These are phyloP conservation scores for Hypoxylon sp. DNA, from an alignment of 2,329 filamentous ascomycete genomes.

Conservation along the genomic window DNA sequence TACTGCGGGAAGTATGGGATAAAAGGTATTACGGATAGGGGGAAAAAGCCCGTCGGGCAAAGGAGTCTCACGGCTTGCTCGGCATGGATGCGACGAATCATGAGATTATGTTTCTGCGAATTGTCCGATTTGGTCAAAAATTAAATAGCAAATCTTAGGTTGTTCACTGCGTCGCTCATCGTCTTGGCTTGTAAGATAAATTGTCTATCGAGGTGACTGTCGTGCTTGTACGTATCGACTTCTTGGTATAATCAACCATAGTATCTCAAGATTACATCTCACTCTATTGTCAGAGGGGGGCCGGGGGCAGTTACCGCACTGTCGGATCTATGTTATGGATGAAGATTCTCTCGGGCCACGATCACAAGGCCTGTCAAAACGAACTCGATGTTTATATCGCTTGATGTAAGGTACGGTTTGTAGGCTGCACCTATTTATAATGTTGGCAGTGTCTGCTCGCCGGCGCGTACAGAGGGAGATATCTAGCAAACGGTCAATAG, in stretches of 20 bases:
- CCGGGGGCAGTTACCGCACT: background rate
- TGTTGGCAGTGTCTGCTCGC: background rate
- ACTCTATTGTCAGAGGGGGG: background rate
- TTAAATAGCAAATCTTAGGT: slow-evolving; percentile 20
- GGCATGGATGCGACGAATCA: slow-evolving; percentile 42
- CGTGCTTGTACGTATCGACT: background rate
- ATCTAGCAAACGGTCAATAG: background rate
- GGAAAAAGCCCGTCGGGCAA: slow-evolving; percentile 22
- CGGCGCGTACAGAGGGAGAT: background rate
- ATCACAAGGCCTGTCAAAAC: background rate
- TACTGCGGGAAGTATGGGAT: slow-evolving; percentile 19
- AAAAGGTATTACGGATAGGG: slow-evolving; percentile 25
- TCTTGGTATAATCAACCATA: background rate
- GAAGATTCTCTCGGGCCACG: background rate
- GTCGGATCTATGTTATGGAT: too few species aligned
- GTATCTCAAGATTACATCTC: background rate
- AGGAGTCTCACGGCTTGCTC: slow-evolving; percentile 40
- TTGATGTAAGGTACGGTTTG: background rate
- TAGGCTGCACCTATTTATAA: background rate
- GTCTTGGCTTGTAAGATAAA: background rate
- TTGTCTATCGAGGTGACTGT: background rate
- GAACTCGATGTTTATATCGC: background rate
- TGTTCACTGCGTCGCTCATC: slow-evolving; percentile 1
- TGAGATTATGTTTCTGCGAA: slow-evolving; percentile 36
- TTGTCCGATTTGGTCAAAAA: slow-evolving; percentile 14